Base-by-base conservation (phyloP, 148 eudicot species). In the Bassia scoparia region DNA sequence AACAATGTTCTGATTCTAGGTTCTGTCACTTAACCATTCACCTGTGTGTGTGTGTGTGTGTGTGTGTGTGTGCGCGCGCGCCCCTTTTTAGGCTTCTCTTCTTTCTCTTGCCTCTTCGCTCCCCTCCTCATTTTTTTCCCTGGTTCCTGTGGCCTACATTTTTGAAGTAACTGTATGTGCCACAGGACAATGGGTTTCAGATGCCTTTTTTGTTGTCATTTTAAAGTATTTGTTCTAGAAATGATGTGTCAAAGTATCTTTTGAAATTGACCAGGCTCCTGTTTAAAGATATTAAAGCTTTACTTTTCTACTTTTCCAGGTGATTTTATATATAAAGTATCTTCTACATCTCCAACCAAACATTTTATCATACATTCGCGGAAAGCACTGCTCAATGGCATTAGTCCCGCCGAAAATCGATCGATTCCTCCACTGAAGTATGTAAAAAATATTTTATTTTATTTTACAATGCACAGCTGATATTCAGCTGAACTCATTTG, bases 331-430 rank as follows among this genome's bases (percentile, higher is more conserved):
- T 88, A 92, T 71, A 84, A 87, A 85, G 99, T 95, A 74, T 95
- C 99, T 79, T 91, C 99, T 31, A 87, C 88, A 48, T 95, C 99
- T 73, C 99, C 99, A 74, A 86, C 94, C 78, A 88, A 80, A 84
- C 99, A 95, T 86, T 95, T 95, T 73, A 76, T 95, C 62, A 87
- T 95, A 82, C 99, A 95, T 84, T 88, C 99, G 27, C 84, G 99
- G 76, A 95, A 95, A 82, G 99, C 97, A 62, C 84, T 95, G 76
- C 90, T 95, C 70, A 95, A 95, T 83, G 99, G 99, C 82, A 86
- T 95, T 61, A 95, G 94, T 80, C 99, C 99, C 35, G 88, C 90
- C 8, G 99, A 89, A 66, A 95, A 95, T 80, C 85, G 99, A 79
- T 79, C 84, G 70, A 88, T 95, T 72, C 99, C 99, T 80, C 97